Evolutionary conservation across 2,329 filamentous ascomycete species (phyloP), one percentile per base, ranked within the genome.

Genomic region (Fusarium annulatum): DNA sequence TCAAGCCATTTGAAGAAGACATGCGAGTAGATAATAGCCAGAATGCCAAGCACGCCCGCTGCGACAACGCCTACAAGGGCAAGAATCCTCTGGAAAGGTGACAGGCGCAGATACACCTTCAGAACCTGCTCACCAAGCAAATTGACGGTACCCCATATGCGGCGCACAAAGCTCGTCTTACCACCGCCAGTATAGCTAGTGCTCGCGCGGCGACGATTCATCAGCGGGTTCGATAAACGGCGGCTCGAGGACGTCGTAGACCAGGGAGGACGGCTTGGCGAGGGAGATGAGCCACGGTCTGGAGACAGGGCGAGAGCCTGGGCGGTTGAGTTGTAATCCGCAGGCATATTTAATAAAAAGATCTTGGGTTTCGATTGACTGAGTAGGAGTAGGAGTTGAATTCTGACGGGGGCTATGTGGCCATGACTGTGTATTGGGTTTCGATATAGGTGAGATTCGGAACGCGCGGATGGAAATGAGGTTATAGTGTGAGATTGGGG

Each of bases 11-110:
- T 86, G 84, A 98, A 97, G 80, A 98, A 92, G 73, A 87, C 84
- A 81, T 96, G 92, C 72, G 92, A 94, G 86, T 94, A 96, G 70
- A 96, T 81, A 63, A 97, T 84, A 80, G 94, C 92, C 9, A 95
- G 84, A 60, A 97, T 84, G 34, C 86, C 84, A 18, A 94, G 78
- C 14, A 89, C 85, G 63, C 88, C 82, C n/a, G 86, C 72, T 1
- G 86, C 79, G 21, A 92, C 55, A 14, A 85, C 82, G 30, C 84
- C 89, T 7, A 87, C 67, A 18, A 88, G 81, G 26, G 91, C 85
- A 26, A 91, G 84, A 11, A 90, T 81, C 75, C 89, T 89, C 81
- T 97, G 92, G 63, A 90, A 78, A 2, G 88, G 85, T 19, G 88
- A 85, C 59, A 94, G 85, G 71, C 83, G 84, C 71, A 86, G 81